A percentile compares a stretch with the other conserved stretches of the same genome.
Evolutionary conservation across 176 grass and related monocot genomes (phyloP).

Genomic region (Ananas comosus): DNA sequence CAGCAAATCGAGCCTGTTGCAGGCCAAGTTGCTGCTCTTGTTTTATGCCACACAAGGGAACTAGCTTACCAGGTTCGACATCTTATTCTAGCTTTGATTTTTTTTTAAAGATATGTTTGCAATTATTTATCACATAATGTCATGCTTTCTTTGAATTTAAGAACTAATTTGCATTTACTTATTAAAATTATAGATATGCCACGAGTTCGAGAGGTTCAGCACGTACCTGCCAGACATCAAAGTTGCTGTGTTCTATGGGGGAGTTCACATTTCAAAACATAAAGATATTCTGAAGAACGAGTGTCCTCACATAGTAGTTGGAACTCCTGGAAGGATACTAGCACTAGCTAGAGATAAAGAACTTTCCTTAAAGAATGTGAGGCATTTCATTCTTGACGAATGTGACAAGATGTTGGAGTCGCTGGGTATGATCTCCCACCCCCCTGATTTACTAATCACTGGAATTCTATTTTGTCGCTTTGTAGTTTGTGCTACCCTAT

Average conservation of each 20-base stretch:
- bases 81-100: background rate
- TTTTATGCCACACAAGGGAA: conserved; percentile 87
- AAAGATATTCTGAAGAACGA: conserved; percentile 98
- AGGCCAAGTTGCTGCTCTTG: conserved; percentile 85
- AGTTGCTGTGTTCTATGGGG: conserved; percentile 97
- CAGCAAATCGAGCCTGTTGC: conserved; percentile 88
- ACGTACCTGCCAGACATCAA: conserved; percentile 82
- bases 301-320: conserved; percentile 94
- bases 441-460: background rate
- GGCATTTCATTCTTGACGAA: conserved; percentile 99
- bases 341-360: conserved; percentile 77
- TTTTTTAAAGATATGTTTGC: background rate
- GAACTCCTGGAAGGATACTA: conserved; percentile 54
- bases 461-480: background rate
- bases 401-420: conserved; percentile 99
- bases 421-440: conserved; percentile 50
- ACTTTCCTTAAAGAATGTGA: conserved; percentile 96
- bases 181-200: conserved; percentile 55
- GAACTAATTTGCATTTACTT: background rate
- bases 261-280: conserved; percentile 89
- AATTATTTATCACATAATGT: background rate
- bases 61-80: conserved; percentile 84
- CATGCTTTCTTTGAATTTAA: background rate
- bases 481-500: background rate
- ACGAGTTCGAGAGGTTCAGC: conserved; percentile 99